Evolutionary conservation across 2,329 filamentous ascomycete species (phyloP).

Genomic region (Davidsoniella eucalypti): DNA sequence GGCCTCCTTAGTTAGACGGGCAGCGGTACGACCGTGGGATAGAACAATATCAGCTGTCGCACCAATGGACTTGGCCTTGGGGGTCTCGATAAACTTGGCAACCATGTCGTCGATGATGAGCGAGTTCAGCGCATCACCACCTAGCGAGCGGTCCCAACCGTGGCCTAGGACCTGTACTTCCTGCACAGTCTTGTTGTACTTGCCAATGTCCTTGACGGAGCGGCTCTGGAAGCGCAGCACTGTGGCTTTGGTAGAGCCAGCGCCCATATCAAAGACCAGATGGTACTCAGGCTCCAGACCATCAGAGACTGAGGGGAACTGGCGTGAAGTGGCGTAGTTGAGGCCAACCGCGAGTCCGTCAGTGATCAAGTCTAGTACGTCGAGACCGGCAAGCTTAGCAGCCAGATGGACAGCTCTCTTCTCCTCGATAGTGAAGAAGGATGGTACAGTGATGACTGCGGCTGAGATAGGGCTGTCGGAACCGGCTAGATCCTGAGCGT

Average conservation of each 20-base stretch:
- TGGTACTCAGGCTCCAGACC: constrained; percentile 81
- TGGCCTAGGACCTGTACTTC: constrained; percentile 79
- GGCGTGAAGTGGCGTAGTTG: constrained; percentile 84
- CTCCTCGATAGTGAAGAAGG: constrained; percentile 83
- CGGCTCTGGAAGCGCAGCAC: constrained; percentile 79
- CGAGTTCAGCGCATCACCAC: constrained; percentile 76
- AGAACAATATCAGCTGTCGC: constrained; percentile 48
- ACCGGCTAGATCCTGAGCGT: constrained; percentile 71
- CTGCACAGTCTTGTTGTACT: constrained; percentile 91
- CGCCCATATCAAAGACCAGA: constrained; percentile 94
- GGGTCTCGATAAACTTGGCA: constrained; percentile 55
- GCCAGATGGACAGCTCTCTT: constrained; percentile 72
- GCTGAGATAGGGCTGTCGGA: constrained; percentile 59
- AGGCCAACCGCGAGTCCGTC: constrained; percentile 85
- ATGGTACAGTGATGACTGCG: constrained; percentile 73
- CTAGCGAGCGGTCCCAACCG: constrained; percentile 79
- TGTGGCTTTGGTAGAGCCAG: constrained; percentile 82
- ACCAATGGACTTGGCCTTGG: constrained; percentile 47
- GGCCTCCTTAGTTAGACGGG: constrained; percentile 85
- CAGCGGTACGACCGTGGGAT: constrained; percentile 65
- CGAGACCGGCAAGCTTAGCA: constrained; percentile 73
- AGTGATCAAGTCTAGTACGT: constrained; percentile 68
- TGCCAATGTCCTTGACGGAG: constrained; percentile 77
- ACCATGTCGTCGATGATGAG: constrained; percentile 84
- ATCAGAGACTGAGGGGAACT: constrained; percentile 70